Conservation (phyloP, 371 early-diverging fungal genomes). For the Enteropsectra breve region DNA sequence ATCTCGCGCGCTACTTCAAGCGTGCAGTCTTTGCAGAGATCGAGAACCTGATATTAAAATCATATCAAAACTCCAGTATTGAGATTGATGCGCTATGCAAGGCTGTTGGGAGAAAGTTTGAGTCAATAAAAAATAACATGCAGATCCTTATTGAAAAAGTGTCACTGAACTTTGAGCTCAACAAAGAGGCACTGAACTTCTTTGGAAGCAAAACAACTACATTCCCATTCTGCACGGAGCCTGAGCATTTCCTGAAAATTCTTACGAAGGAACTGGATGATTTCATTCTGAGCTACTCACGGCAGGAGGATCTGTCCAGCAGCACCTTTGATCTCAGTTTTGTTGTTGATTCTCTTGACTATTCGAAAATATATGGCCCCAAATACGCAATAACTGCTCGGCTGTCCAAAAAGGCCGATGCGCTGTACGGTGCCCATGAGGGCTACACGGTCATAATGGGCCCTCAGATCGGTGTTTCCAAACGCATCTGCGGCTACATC, state of each 20-base stretch:
- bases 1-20: conserved; percentile 3
- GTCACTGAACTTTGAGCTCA: conserved; percentile 16
- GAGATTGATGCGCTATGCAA: conserved; percentile 14
- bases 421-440: background rate
- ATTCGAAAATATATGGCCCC: conserved; percentile 9
- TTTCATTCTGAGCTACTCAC: conserved; percentile 19
- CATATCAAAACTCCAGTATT: background rate
- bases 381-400: conserved; percentile 6
- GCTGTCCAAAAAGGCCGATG: background rate
- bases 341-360: conserved; percentile 18
- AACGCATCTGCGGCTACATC: conserved; percentile 2
- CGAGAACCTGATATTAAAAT: conserved; percentile 12
- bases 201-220: conserved; percentile 14
- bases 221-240: background rate
- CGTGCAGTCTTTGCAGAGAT: conserved; percentile 7
- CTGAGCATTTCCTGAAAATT: background rate
- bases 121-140: conserved; percentile 10
- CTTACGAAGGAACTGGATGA: conserved; percentile 13
- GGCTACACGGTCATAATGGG: conserved; percentile 15
- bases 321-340: conserved; percentile 5
- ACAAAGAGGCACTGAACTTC: conserved; percentile 13
- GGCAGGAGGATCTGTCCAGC: background rate
- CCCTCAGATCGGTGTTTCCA: background rate
- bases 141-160: conserved; percentile 10
- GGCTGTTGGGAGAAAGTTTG: conserved; percentile 18